A percentile compares a stretch with the other conserved stretches of the same genome.
Evolutionary conservation across 495 filamentous ascomycete genomes (phyloP).

Genomic region (Astrothelium macrocarpum): DNA sequence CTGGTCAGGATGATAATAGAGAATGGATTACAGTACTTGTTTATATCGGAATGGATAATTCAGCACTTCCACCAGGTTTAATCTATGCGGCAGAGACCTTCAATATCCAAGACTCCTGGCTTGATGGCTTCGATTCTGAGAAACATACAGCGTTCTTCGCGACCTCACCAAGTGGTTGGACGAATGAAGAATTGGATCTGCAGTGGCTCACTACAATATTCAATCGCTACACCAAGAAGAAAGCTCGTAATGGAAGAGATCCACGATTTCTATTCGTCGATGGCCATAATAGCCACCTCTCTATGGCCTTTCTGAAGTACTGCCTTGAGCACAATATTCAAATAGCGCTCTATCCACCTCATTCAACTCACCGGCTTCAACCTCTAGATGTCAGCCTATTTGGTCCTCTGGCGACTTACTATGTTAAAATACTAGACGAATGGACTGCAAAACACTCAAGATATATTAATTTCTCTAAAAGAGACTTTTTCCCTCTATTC

Average conservation of each 20-base stretch:
- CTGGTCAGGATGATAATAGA: neutral
- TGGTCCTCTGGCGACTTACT: neutral
- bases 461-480: neutral
- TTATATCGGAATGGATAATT: neutral
- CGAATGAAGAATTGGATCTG: neutral
- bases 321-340: neutral
- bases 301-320: neutral
- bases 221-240: neutral
- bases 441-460: neutral
- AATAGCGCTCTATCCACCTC: neutral
- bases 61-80: neutral
- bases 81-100: neutral
- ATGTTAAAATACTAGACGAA: neutral
- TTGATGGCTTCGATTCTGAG: neutral
- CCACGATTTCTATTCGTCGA: neutral
- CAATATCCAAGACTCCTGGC: neutral
- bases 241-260: neutral
- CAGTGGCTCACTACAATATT: neutral
- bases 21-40: neutral
- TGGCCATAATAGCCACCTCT: neutral
- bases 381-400: constrained; percentile 1
- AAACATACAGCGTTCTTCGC: neutral
- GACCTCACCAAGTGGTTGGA: neutral
- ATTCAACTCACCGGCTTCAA: constrained; percentile 6
- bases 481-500: neutral